A percentile compares a stretch with the other conserved stretches of the same genome.
Conservation (phyloP, 2,329 filamentous ascomycete species). For the Paecilomyces dactylethromorphus region DNA sequence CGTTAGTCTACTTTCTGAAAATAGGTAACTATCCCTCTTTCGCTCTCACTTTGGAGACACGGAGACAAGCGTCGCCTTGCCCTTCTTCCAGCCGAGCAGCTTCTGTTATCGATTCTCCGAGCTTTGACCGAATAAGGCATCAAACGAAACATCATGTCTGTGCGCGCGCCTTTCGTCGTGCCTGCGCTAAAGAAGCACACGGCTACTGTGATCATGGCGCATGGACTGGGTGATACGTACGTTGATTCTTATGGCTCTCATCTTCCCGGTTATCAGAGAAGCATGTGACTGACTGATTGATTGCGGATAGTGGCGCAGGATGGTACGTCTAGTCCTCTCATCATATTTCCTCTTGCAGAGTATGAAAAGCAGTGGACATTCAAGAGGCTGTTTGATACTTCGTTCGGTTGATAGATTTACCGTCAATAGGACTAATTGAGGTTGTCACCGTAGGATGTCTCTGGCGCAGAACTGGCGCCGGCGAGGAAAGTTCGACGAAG, state of each 20-base stretch:
- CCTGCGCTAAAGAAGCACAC: conserved; percentile 79
- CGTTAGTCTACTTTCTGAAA: not conserved
- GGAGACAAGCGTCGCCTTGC: not conserved
- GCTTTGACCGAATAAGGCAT: not conserved
- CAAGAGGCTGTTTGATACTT: not conserved
- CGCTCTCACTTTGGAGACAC: not conserved
- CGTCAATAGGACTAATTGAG: not conserved
- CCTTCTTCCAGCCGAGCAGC: not conserved
- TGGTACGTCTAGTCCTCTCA: conserved; percentile 28
- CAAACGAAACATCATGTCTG: conserved; percentile 30
- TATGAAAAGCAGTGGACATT: not conserved
- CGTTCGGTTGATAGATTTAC: not conserved
- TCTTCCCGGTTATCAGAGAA: not conserved
- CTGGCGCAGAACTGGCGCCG: conserved; percentile 83
- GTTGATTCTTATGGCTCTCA: conserved; percentile 5
- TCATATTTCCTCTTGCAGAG: not conserved
- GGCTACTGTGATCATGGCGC: conserved; percentile 87
- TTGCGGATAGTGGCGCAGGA: conserved; percentile 37
- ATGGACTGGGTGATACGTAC: conserved; percentile 86
- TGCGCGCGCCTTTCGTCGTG: conserved; percentile 59
- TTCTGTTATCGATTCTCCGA: not conserved
- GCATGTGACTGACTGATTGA: conserved; percentile 1
- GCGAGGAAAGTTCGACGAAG: conserved; percentile 73
- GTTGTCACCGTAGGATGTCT: conserved; percentile 47
- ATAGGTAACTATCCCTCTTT: not conserved